Base-by-base conservation (phyloP, 2,329 filamentous ascomycete genomes). In the Calonectria multiphialidica region DNA sequence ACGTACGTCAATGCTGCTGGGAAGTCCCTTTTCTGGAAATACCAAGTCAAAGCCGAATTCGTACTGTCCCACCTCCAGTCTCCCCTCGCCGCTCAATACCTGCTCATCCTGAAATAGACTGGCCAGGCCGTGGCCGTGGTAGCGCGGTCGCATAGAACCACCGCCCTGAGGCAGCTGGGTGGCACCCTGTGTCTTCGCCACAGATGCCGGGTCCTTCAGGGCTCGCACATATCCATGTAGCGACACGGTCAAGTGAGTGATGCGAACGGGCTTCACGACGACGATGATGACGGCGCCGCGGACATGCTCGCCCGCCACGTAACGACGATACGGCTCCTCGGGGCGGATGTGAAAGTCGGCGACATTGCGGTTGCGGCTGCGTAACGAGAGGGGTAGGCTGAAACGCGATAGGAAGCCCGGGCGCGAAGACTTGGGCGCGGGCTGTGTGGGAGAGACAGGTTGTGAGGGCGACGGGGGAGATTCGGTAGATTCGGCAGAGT, bases 1-100 rank as follows among this genome's bases (percentile, higher is more conserved):
- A 87, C 94, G 81, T 89, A 98, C 96, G 85, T 98, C 96, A 80
- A 99, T 96, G 82, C 96, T 98, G 84, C 95, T 98, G n/a, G 94
- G 94, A 71, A 97, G 84, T 6, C 89, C 90, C 77, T 91, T 90
- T 62, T 89, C 86, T 2, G 93, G 93, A 76, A 95, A 94, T 69
- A 92, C 86, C 74, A 95, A 84, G 78, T 94, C 91, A 77, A 95
- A 95, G 72, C 93, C 92, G 82, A 97, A 97, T 82, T 95, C 92
- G 80, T 95, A 96, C 76, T 90, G 90, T 45, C 93, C 93, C 57
- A 93, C 89, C 64, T 93, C 92, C 42, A 97, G 85, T 78, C 92
- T 90, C 16, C 94, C 94, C 78, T 96, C 93, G 25, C 94, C 94
- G 80, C 94, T 95, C 42, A 97, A 85, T 16, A 95, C 93, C 81